phyloP scores from a whole-genome alignment of 2,329 filamentous ascomycete species.

The Phialocephala sp. region DNA sequence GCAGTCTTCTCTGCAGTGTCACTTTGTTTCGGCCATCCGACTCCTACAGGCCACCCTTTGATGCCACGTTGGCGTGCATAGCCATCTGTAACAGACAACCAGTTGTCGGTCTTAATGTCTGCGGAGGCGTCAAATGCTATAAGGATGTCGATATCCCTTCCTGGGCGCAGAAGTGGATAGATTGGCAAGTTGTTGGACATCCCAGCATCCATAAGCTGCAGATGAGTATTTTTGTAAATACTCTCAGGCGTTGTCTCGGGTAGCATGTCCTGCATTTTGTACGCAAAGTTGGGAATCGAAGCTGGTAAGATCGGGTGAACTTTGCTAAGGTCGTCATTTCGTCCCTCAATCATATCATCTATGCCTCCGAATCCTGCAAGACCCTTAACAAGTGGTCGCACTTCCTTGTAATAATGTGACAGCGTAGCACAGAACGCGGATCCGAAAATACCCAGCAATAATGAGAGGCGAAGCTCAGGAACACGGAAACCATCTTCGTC shows the following conservation, averaged over 20 bases:
- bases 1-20: conserved; percentile 65
- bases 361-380: conserved; percentile 77
- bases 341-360: conserved; percentile 81
- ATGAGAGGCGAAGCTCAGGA: conserved; percentile 82
- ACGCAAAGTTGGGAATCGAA: conserved; percentile 85
- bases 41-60: conserved; percentile 91
- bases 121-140: conserved; percentile 92
- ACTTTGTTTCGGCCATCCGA: conserved; percentile 82
- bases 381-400: conserved; percentile 79
- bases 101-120: conserved; percentile 93
- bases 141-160: conserved; percentile 85
- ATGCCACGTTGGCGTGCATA: conserved; percentile 90
- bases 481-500: conserved; percentile 72
- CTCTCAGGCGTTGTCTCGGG: conserved; percentile 79
- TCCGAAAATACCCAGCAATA: conserved; percentile 93
- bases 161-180: conserved; percentile 88
- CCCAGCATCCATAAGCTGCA: conserved; percentile 92
- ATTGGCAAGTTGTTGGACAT: conserved; percentile 99
- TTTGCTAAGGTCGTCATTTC: conserved; percentile 84
- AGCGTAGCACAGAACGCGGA: conserved; percentile 95
- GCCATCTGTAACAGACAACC: conserved; percentile 92
- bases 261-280: conserved; percentile 78
- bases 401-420: conserved; percentile 94
- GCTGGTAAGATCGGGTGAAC: conserved; percentile 95
- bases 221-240: conserved; percentile 72